Percentiles rank a stretch among this genome's conserved stretches.
Evolutionary conservation across 2,329 filamentous ascomycete genomes (phyloP).

Genomic region (Fusarium sp.): DNA sequence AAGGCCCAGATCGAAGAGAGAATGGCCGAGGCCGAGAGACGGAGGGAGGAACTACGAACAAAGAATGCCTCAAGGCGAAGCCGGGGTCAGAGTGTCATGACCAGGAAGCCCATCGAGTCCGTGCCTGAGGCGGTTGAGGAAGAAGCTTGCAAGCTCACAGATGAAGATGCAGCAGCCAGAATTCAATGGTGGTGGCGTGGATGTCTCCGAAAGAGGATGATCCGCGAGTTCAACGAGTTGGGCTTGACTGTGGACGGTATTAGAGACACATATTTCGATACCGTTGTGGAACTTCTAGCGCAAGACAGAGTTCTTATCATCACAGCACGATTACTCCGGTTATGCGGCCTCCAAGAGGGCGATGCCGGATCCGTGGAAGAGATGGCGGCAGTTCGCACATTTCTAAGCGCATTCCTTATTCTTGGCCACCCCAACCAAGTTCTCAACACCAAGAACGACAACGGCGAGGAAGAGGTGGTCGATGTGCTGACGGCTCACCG

Average conservation of each 20-base stretch:
- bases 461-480: constrained; percentile 65
- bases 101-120: constrained; percentile 61
- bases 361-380: constrained; percentile 71
- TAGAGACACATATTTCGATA: constrained; percentile 76
- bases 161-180: constrained; percentile 70
- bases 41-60: constrained; percentile 72
- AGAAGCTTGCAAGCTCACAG: constrained; percentile 58
- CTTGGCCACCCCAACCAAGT: constrained; percentile 82
- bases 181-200: constrained; percentile 79
- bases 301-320: constrained; percentile 72
- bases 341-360: constrained; percentile 76
- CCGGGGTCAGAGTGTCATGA: constrained; percentile 62
- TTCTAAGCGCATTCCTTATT: constrained; percentile 83
- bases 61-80: constrained; percentile 63
- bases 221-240: constrained; percentile 73
- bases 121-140: constrained; percentile 63
- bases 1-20: constrained; percentile 82
- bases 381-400: constrained; percentile 78
- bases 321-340: constrained; percentile 74
- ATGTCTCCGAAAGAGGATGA: constrained; percentile 64
- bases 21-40: constrained; percentile 79
- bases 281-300: constrained; percentile 75
- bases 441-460: constrained; percentile 77
- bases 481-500: constrained; percentile 42
- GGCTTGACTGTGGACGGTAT: constrained; percentile 78